These are phyloP conservation scores for Pouteria glomerata DNA, from an alignment of 148 eudicot species.

Conservation along the genomic window DNA sequence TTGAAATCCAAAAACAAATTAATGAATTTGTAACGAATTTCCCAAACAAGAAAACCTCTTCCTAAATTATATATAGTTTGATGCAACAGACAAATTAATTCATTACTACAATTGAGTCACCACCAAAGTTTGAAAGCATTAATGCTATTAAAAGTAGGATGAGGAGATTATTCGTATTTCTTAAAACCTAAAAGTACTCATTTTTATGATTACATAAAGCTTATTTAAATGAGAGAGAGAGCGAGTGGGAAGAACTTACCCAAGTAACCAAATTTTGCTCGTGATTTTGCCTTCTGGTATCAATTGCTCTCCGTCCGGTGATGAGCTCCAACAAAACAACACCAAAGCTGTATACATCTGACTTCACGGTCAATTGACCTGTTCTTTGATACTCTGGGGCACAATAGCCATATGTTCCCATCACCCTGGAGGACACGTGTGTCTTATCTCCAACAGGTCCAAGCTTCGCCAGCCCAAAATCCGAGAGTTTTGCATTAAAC, in stretches of 20 bases:
- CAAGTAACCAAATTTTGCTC: conserved; percentile 54
- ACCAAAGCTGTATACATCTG: conserved; percentile 65
- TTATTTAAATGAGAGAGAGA: too few species aligned
- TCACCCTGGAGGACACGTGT: conserved; percentile 44
- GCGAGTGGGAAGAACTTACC: conserved; percentile 48
- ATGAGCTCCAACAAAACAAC: conserved; percentile 59
- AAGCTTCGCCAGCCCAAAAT: conserved; percentile 60
- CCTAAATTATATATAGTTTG: too few species aligned
- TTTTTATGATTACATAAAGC: too few species aligned
- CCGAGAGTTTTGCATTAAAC: conserved; percentile 56
- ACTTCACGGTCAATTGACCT: conserved; percentile 45
- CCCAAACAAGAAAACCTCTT: too few species aligned
- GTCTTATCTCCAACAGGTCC: conserved; percentile 44
- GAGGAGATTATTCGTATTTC: too few species aligned
- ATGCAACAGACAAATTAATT: too few species aligned
- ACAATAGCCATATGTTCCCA: conserved; percentile 57
- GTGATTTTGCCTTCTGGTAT: conserved; percentile 20
- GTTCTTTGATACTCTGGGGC: conserved; percentile 61
- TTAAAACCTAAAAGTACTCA: too few species aligned
- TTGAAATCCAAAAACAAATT: too few species aligned
- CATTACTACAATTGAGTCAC: too few species aligned
- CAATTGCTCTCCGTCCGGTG: conserved; percentile 57
- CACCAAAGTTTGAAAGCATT: too few species aligned
- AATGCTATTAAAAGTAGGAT: too few species aligned
- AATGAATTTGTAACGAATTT: too few species aligned